phyloP scores from a whole-genome alignment of 1,284 basidiomycete genomes.

The Binderoboletus segoi region DNA sequence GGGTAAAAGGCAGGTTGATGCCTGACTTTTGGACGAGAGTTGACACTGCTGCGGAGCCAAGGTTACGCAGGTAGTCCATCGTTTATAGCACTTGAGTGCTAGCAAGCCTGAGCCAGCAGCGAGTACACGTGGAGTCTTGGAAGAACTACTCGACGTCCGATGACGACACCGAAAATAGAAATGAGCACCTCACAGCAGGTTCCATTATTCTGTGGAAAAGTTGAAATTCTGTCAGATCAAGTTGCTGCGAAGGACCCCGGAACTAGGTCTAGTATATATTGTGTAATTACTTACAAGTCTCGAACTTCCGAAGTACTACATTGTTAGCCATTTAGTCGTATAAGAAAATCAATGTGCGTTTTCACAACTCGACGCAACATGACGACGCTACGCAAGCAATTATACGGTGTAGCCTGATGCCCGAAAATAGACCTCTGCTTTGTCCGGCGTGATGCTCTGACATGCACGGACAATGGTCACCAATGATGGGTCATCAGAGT shows the following conservation, averaged over 20 bases:
- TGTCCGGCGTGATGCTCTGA: neutral
- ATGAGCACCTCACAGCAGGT: neutral
- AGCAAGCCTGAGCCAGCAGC: too few relatives aligned
- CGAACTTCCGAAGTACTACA: too few relatives aligned
- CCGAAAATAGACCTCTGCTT: neutral
- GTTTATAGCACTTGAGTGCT: neutral
- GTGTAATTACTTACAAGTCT: too few relatives aligned
- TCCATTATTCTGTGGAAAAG: neutral
- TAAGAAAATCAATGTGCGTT: too few relatives aligned
- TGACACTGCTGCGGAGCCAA: constrained; percentile 87
- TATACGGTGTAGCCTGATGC: neutral
- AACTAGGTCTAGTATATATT: too few relatives aligned
- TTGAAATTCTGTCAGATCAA: too few relatives aligned
- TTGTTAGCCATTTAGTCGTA: too few relatives aligned
- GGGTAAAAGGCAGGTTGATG: constrained; percentile 84
- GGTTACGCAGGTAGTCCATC: constrained; percentile 85
- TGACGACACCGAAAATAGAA: constrained; percentile 3
- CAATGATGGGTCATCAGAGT: neutral
- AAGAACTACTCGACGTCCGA: neutral
- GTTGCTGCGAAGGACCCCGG: too few relatives aligned
- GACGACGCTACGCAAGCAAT: too few relatives aligned
- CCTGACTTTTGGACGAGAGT: constrained; percentile 89
- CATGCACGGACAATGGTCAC: neutral
- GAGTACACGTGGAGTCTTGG: too few relatives aligned
- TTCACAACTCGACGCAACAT: too few relatives aligned